Base-by-base conservation (phyloP, 257 asterid genomes). In the Oldenlandia corymbosa region DNA sequence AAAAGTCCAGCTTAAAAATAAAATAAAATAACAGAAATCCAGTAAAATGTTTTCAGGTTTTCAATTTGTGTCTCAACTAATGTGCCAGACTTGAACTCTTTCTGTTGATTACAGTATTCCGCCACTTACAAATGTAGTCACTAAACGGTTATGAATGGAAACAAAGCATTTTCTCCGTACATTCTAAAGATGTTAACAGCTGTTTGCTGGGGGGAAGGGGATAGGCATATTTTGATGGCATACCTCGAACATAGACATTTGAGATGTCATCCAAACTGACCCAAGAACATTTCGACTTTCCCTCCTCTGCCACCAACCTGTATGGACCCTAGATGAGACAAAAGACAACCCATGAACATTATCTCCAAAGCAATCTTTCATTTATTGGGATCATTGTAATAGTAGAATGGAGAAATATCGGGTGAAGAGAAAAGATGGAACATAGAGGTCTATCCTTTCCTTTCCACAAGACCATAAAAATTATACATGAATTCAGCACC, bases 281-380 rank as follows among this genome's bases (percentile, higher is more conserved):
- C 95, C 96, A 83, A 7, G 96, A 89, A 83, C 95, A 85, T 74
- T 87, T 89, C 21, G 99, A 85, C 73, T 87, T 92, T 18, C 99
- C 99, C 82, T 89, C 97, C 75, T 92, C 97, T 0, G 95, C 97
- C 63, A 92, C 97, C 83, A 89, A 78, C 74, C 97, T 85, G 83
- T 85, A 92, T 56, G 99, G 99, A 67, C 94, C 99, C 99, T 92
- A 76, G 65, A 73, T 34, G 67, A 67, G 71, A 52, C 73, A 83
- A 37, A 70, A 36, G 71, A 76, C 32, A 62, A 59, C 58, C 68
- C 11, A 53, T 26, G 60, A 54, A 30, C 41, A 28, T 16, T 14
- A 14, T 14, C 12, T n/a, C 39, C 60, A 27, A 54, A n/a, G n/a
- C n/a, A n/a, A n/a, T n/a, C n/a, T n/a, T n/a, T n/a, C n/a, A n/a